Evolutionary conservation across 1,284 basidiomycete genomes (phyloP), one percentile per base, ranked within the genome.

Genomic region (Tilletia indica): DNA sequence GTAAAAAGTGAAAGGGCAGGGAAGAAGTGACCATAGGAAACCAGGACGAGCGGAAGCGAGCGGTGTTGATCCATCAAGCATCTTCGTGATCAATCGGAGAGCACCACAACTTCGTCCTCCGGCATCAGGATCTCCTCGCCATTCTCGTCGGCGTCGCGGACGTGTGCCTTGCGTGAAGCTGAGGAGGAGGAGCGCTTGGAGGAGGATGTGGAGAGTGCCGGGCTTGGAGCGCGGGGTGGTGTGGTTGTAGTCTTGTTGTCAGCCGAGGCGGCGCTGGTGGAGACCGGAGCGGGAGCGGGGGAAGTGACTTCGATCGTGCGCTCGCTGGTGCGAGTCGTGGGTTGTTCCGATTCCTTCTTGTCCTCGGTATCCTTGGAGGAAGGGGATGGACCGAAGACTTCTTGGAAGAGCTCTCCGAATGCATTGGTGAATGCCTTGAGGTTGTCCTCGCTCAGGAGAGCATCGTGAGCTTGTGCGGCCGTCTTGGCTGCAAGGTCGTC

Each of bases 81-180:
- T 58, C 56, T n/a, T 58, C 56, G 25, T 4, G 9, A 25, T 54
- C 51, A 34, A 25, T n/a, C 16, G 11, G 56, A 58, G n/a, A 58
- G n/a, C 3, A 58, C 36, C 9, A 64, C 61, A n/a, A 64, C 36
- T 16, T 38, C 38, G 38, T 64, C 61, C 61, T 64, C 61, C 12
- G 38, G 36, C 11, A 42, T 34, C 0, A 64, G 34, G 61, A 64
- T 64, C 34, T 64, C 61, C 61, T 64, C 61, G 12, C 61, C 61
- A 5, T 64, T 64, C 61, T 64, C 61, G 9, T 64, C 61, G 5
- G 61, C 61, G 61, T 64, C 61, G 31, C 61, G 61, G 12, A 64
- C 61, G 36, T 64, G 61, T 12, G 61, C 61, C 36, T 42, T 64
- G 61, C 12, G 36, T 9, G 61, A 39, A 19, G 31, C 16, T 4